These are phyloP conservation scores for Trichocladium uniseriatum DNA, from an alignment of 495 filamentous ascomycete species.

Conservation along the genomic window DNA sequence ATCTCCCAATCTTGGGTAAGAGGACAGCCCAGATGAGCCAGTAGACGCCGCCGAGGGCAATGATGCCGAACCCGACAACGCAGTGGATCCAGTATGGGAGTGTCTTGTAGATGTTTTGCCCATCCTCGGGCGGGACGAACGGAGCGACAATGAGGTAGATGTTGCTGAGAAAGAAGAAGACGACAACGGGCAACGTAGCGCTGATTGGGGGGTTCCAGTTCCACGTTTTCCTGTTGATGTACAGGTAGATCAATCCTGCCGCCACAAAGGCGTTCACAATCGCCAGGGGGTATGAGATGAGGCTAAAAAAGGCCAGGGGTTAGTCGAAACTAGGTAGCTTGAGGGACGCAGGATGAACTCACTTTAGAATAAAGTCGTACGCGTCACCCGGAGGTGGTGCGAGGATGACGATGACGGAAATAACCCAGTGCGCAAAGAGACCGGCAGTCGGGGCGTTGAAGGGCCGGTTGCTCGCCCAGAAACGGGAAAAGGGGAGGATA, in stretches of 20 bases:
- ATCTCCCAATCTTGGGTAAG: constrained; percentile 49
- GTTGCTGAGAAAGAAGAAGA: constrained; percentile 42
- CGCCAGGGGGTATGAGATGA: constrained; percentile 53
- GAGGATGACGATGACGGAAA: constrained; percentile 52
- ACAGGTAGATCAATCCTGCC: constrained; percentile 47
- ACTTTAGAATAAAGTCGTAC: constrained; percentile 57
- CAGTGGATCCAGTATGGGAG: constrained; percentile 41
- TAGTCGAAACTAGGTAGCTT: no score
- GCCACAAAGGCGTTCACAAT: constrained; percentile 53
- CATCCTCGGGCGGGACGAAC: constrained; percentile 33
- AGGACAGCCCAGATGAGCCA: constrained; percentile 63
- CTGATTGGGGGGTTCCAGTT: constrained; percentile 37
- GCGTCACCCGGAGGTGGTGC: constrained; percentile 56
- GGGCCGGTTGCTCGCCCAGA: constrained; percentile 59
- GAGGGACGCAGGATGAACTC: constrained; percentile 12
- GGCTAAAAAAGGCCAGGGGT: constrained; percentile 29
- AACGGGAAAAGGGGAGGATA: constrained; percentile 49
- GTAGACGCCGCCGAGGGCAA: constrained; percentile 46
- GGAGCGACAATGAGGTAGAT: constrained; percentile 40
- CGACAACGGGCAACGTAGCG: constrained; percentile 34
- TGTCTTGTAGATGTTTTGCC: constrained; percentile 34
- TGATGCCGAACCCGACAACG: constrained; percentile 38
- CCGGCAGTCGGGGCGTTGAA: constrained; percentile 53
- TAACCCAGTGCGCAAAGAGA: constrained; percentile 52
- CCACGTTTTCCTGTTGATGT: constrained; percentile 37